Evolutionary conservation across 2,329 filamentous ascomycete species (phyloP).

Genomic region (Thelonectria blattea): DNA sequence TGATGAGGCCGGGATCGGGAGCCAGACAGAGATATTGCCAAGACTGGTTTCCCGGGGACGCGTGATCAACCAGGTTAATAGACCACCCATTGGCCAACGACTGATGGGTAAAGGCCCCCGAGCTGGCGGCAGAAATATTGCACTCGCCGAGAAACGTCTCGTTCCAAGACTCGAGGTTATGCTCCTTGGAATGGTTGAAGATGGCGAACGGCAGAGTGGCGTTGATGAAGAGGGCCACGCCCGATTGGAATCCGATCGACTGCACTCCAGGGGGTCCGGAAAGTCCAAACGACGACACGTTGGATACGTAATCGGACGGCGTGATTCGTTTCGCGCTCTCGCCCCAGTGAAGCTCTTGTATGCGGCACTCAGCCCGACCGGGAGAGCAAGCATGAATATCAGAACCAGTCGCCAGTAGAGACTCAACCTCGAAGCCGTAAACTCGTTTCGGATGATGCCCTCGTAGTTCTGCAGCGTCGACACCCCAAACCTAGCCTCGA

Average conservation of each 20-base stretch:
- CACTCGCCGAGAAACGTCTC: slow-evolving; percentile 2
- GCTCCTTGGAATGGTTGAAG: background rate
- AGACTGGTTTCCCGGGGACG: background rate
- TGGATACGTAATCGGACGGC: background rate
- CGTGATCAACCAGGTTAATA: background rate
- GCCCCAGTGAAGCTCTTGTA: slow-evolving; percentile 7
- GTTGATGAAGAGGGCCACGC: slow-evolving; percentile 10
- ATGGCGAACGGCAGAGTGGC: slow-evolving; percentile 6
- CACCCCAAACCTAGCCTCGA: slow-evolving; percentile 1
- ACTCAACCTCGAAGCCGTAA: background rate
- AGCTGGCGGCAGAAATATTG: background rate
- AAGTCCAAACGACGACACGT: background rate
- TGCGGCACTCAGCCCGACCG: background rate
- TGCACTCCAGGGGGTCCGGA: slow-evolving; percentile 7
- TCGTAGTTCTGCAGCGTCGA: slow-evolving; percentile 5
- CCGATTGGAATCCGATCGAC: background rate
- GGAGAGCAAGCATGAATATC: slow-evolving; percentile 1
- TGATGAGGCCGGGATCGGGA: background rate
- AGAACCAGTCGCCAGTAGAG: background rate
- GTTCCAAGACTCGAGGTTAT: background rate
- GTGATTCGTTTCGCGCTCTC: background rate
- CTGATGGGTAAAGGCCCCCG: background rate
- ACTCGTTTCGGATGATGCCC: slow-evolving; percentile 3
- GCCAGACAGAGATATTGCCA: slow-evolving; percentile 9
- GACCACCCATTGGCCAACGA: background rate